Evolutionary conservation across 441 rosid genomes (phyloP), one percentile per base, ranked within the genome.

Genomic region (Brassica hybrid): DNA sequence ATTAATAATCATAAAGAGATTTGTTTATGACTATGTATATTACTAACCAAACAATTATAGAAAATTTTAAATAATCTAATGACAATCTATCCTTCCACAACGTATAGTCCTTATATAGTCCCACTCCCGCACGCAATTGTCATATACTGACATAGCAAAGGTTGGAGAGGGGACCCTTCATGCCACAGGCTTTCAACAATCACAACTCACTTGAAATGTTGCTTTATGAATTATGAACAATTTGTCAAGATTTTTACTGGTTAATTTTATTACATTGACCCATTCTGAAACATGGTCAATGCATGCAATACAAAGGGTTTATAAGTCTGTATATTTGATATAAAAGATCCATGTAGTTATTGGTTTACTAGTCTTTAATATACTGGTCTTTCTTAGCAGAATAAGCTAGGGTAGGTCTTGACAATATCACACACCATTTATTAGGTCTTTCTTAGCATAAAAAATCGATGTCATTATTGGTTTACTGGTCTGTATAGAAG

Each of bases 161-260:
- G 57, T 68, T 30, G n/a, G 13, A 7, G 76, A 57, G 76, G 80
- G 80, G 76, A 72, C 72, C 73, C 68, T 65, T 65, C 68, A 72
- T 77, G 72, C 50, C 76, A 71, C 72, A 30, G 11, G 43, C 54
- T 43, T 56, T 77, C 80, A 65, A 71, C 67, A 65, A 57, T 23
- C 67, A 65, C 72, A 71, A 65, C 56, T 68, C 61, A 45, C 16
- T 71, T 56, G 14, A 11, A 11, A 36, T 4, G 62, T 63, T 41
- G 3, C 48, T 19, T 25, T 69, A 48, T 48, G 56, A 48, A 48
- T 48, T 52, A 25, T 50, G 19, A 34, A 62, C 23, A 36, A 50
- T n/a, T 21, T 48, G 19, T 50, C 12, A 19, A 32, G 32, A 19
- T 50, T 62, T 9, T 14, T 3, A 57, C 30, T 74, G 13, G 11